Conservation (phyloP, 2,329 filamentous ascomycete species). For the Blumeriella jaapii region DNA sequence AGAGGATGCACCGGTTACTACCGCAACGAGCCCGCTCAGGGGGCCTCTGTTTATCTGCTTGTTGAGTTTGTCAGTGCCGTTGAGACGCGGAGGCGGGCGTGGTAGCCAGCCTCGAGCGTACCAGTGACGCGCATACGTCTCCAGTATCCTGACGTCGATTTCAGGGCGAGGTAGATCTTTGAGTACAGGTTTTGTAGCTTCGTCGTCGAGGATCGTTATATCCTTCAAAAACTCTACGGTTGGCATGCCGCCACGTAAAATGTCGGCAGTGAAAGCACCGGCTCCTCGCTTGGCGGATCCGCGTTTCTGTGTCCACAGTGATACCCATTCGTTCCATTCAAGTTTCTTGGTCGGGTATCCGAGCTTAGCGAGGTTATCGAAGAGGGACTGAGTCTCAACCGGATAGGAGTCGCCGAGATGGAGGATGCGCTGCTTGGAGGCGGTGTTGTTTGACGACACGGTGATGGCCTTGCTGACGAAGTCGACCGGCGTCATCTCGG, state of each 20-base stretch:
- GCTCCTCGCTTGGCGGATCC: conserved; percentile 53
- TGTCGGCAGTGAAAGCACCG: conserved; percentile 65
- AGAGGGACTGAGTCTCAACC: conserved; percentile 53
- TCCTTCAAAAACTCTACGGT: conserved; percentile 58
- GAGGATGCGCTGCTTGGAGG: conserved; percentile 53
- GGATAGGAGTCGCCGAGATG: conserved; percentile 66
- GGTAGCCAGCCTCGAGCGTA: conserved; percentile 69
- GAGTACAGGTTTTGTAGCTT: conserved; percentile 51
- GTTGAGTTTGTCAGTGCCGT: conserved; percentile 29
- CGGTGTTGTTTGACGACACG: conserved; percentile 52
- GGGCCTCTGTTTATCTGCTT: conserved; percentile 41
- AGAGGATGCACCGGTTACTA: conserved; percentile 70
- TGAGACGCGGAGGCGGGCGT: conserved; percentile 42
- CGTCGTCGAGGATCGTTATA: conserved; percentile 64
- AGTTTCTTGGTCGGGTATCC: conserved; percentile 60
- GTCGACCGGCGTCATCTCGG: conserved; percentile 78
- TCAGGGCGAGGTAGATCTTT: conserved; percentile 49
- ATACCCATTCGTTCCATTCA: conserved; percentile 62
- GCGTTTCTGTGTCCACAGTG: conserved; percentile 60
- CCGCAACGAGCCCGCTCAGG: conserved; percentile 56
- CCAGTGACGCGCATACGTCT: conserved; percentile 71
- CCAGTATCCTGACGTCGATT: conserved; percentile 58
- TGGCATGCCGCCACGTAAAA: conserved; percentile 72
- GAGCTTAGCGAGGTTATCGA: conserved; percentile 50
- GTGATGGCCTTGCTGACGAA: conserved; percentile 67